These are phyloP conservation scores for Cytospora schulzeri DNA, from an alignment of 2,329 filamentous ascomycete genomes.

Conservation along the genomic window DNA sequence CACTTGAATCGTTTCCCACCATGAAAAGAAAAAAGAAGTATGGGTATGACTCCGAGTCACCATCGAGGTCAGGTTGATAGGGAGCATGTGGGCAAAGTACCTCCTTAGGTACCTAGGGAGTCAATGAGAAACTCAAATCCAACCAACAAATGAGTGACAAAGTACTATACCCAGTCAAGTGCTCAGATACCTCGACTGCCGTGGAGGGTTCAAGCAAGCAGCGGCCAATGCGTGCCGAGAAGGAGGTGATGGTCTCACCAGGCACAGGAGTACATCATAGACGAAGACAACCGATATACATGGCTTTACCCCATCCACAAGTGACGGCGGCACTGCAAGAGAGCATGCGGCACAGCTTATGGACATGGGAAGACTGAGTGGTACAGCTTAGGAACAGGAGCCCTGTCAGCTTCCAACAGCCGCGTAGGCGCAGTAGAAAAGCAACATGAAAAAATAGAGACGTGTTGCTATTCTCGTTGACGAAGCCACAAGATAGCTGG, in stretches of 20 bases:
- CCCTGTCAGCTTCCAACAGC: slow-evolving; percentile 16
- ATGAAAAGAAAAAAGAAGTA: neutral
- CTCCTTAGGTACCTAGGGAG: neutral
- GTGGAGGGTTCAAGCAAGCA: slow-evolving; percentile 6
- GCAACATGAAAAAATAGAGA: neutral
- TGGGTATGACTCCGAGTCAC: neutral
- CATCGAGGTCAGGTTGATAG: neutral
- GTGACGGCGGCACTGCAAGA: neutral
- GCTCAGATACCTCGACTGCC: neutral
- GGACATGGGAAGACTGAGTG: neutral
- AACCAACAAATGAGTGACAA: neutral
- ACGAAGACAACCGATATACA: neutral
- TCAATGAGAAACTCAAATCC: neutral
- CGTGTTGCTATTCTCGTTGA: slow-evolving; percentile 6
- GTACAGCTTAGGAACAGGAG: neutral
- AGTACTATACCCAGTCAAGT: neutral
- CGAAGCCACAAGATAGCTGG: slow-evolving; percentile 1
- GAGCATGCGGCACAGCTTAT: slow-evolving; percentile 6
- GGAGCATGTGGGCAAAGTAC: neutral
- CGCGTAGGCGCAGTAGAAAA: slow-evolving; percentile 6
- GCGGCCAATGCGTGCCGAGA: slow-evolving; percentile 8
- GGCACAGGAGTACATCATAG: neutral
- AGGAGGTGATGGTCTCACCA: neutral
- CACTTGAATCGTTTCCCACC: neutral
- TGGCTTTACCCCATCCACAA: neutral